Conservation (phyloP, 768 basidiomycete species). For the Boletus reticulatus region DNA sequence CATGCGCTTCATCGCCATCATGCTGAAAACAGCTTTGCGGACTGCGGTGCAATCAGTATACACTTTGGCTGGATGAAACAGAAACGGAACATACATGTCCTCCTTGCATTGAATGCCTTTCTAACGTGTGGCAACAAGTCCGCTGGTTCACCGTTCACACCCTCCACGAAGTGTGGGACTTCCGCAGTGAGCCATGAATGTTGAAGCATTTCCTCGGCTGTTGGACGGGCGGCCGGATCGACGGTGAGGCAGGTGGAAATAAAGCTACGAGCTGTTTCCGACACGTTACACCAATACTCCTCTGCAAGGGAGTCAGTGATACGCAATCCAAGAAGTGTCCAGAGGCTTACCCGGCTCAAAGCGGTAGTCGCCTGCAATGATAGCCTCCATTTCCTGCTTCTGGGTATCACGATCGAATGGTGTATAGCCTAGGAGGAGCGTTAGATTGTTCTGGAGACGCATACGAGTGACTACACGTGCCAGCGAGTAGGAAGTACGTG, state of each 20-base stretch:
- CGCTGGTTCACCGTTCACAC: constrained; percentile 53
- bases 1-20: constrained; percentile 85
- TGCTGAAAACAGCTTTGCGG: constrained; percentile 84
- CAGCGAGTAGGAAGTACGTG: constrained; percentile 91
- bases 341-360: constrained; percentile 63
- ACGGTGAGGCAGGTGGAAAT: constrained; percentile 80
- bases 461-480: constrained; percentile 21
- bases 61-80: background rate
- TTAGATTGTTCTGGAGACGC: background rate
- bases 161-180: constrained; percentile 66
- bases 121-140: constrained; percentile 89
- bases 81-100: constrained; percentile 60
- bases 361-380: constrained; percentile 89
- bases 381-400: constrained; percentile 91
- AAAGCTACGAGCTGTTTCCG: constrained; percentile 79
- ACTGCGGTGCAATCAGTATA: constrained; percentile 42
- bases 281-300: constrained; percentile 89
- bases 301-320: constrained; percentile 31
- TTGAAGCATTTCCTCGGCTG: constrained; percentile 66
- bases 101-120: constrained; percentile 85
- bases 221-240: constrained; percentile 78
- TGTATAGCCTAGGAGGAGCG: constrained; percentile 65
- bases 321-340: background rate
- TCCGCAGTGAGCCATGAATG: constrained; percentile 69
- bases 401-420: constrained; percentile 94